phyloP scores from a whole-genome alignment of 2,329 filamentous ascomycete species.

The Cadophora malorum region DNA sequence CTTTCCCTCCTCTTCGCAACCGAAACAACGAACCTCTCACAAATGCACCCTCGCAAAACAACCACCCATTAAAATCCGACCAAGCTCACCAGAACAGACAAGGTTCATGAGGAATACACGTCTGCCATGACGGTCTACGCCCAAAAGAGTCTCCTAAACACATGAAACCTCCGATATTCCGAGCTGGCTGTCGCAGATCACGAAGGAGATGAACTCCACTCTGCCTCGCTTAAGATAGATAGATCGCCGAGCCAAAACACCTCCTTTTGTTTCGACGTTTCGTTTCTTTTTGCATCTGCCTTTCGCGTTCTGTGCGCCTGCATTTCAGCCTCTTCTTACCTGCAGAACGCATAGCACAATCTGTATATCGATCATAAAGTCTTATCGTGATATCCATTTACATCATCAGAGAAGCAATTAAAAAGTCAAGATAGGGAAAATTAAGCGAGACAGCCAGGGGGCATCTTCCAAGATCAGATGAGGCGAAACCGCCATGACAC shows the following conservation, averaged over 20 bases:
- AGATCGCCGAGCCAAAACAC: constrained; percentile 13
- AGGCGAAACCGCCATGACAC: constrained; percentile 22
- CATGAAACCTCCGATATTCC: constrained; percentile 13
- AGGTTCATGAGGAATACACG: background rate
- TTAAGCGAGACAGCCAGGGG: background rate
- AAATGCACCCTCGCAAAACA: background rate
- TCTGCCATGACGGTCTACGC: background rate
- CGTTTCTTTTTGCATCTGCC: background rate
- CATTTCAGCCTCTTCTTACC: background rate
- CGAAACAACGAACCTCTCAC: background rate
- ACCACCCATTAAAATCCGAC: background rate
- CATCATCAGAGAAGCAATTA: background rate
- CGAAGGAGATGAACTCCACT: constrained; percentile 2
- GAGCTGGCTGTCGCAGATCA: constrained; percentile 12
- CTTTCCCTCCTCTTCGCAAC: background rate
- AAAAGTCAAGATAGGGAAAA: background rate
- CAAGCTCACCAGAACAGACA: background rate
- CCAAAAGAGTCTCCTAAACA: background rate
- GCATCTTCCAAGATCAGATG: constrained; percentile 10
- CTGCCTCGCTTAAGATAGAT: constrained; percentile 1
- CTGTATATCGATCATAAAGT: background rate
- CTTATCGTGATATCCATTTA: background rate
- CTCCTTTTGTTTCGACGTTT: constrained; percentile 14
- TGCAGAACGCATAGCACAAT: background rate
- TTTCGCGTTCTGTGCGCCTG: background rate